These are phyloP conservation scores for Aspergillus bridgeri DNA, from an alignment of 495 filamentous ascomycete species.

Conservation along the genomic window DNA sequence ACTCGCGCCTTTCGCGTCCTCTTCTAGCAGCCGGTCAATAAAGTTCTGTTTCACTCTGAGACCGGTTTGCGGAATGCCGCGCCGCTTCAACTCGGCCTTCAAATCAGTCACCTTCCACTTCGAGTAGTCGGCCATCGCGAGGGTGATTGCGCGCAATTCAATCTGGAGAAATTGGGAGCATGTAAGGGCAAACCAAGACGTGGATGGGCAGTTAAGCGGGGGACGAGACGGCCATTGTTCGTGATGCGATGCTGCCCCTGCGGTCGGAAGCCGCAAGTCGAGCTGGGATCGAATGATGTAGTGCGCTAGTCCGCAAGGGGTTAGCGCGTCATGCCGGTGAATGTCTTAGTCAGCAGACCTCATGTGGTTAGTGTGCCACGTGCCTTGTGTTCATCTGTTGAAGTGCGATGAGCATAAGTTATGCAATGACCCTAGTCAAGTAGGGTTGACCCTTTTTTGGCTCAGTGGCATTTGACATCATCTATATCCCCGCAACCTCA, in stretches of 20 bases:
- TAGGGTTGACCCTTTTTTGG: too few species aligned
- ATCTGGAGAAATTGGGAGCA: not conserved
- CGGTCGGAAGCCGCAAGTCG: constrained; percentile 12
- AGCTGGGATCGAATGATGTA: constrained; percentile 23
- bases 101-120: constrained; percentile 53
- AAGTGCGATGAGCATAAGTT: too few species aligned
- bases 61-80: constrained; percentile 49
- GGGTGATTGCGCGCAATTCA: not conserved
- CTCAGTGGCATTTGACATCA: too few species aligned
- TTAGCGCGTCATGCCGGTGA: not conserved
- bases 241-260: constrained; percentile 30
- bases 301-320: constrained; percentile 19
- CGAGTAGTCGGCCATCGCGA: constrained; percentile 48
- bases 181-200: not conserved
- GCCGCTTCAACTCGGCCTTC: constrained; percentile 51
- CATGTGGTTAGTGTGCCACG: not conserved
- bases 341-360: not conserved
- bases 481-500: too few species aligned
- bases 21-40: constrained; percentile 45
- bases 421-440: too few species aligned
- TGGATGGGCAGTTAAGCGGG: constrained; percentile 11
- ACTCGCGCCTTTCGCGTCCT: constrained; percentile 32
- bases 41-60: constrained; percentile 48
- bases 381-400: too few species aligned
- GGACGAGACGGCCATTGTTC: constrained; percentile 18